These are phyloP conservation scores for Chrysoporthe cubensis DNA, from an alignment of 2,329 filamentous ascomycete species.

Conservation along the genomic window DNA sequence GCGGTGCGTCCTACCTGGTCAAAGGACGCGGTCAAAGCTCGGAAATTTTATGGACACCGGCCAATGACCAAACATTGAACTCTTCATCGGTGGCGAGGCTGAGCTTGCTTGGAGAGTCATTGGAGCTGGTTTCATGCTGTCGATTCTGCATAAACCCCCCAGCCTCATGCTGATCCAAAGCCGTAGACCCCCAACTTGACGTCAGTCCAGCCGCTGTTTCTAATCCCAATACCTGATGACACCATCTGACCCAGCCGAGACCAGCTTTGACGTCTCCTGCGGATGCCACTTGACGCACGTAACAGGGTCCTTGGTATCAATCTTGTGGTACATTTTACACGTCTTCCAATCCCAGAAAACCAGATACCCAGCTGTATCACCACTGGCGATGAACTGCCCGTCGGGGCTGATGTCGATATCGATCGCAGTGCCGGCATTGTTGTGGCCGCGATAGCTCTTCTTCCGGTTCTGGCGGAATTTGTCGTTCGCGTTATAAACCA, in stretches of 20 bases:
- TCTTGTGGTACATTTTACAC: slow-evolving; percentile 98
- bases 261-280: slow-evolving; percentile 94
- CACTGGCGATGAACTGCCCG: slow-evolving; percentile 85
- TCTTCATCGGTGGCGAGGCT: neutral
- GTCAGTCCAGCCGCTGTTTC: slow-evolving; percentile 18
- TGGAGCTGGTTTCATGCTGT: neutral
- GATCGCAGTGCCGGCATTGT: slow-evolving; percentile 91
- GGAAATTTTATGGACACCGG: too few species aligned
- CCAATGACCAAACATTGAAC: neutral
- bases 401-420: slow-evolving; percentile 88
- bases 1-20: too few species aligned
- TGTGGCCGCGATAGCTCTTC: slow-evolving; percentile 94
- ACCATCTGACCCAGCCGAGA: slow-evolving; percentile 87
- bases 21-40: too few species aligned
- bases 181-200: neutral
- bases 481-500: slow-evolving; percentile 92
- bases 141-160: neutral
- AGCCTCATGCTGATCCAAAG: neutral
- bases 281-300: slow-evolving; percentile 95
- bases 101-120: neutral
- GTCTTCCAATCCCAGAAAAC: slow-evolving; percentile 99
- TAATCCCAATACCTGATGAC: slow-evolving; percentile 94
- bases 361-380: slow-evolving; percentile 85
- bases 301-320: slow-evolving; percentile 82
- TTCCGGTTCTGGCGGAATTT: slow-evolving; percentile 97